Conservation (phyloP, 345 rosid species). For the Garcia nutans region DNA sequence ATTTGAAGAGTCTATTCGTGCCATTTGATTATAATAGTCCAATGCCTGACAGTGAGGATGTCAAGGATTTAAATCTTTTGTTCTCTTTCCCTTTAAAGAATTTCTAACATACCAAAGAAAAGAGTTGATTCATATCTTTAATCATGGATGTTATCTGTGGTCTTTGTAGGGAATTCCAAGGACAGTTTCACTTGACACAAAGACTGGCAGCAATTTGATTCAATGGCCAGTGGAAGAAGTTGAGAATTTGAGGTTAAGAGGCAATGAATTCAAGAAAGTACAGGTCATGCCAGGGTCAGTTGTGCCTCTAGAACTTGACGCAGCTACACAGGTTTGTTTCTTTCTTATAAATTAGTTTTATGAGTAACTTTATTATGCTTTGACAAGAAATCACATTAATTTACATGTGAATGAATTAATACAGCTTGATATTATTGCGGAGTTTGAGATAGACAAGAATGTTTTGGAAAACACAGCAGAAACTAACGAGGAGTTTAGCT, state of each 20-base stretch:
- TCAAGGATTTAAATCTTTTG: too few species aligned
- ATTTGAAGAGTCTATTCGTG: background rate
- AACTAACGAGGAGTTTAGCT: conserved; percentile 50
- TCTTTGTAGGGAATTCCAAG: conserved; percentile 70
- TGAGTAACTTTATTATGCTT: background rate
- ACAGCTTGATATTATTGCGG: conserved; percentile 58
- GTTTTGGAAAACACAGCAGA: conserved; percentile 40
- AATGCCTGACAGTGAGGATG: too few species aligned
- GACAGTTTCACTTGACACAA: conserved; percentile 55
- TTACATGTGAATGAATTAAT: conserved; percentile 1
- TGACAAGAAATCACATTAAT: background rate
- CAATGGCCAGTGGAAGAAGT: conserved; percentile 89
- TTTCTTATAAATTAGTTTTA: background rate
- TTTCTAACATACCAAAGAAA: too few species aligned
- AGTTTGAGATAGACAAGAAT: conserved; percentile 61
- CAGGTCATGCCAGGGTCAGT: conserved; percentile 55
- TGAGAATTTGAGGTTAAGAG: conserved; percentile 55
- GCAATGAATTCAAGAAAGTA: conserved; percentile 46
- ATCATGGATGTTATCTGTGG: background rate
- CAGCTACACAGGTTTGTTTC: conserved; percentile 64
- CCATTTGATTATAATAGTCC: too few species aligned
- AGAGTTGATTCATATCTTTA: background rate
- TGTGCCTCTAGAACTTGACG: conserved; percentile 53
- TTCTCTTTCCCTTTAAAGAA: too few species aligned
- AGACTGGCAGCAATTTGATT: conserved; percentile 58